Conservation (phyloP, 225 moss, liverwort and hornwort genomes). For the Pseudisothecium myosuroides region DNA sequence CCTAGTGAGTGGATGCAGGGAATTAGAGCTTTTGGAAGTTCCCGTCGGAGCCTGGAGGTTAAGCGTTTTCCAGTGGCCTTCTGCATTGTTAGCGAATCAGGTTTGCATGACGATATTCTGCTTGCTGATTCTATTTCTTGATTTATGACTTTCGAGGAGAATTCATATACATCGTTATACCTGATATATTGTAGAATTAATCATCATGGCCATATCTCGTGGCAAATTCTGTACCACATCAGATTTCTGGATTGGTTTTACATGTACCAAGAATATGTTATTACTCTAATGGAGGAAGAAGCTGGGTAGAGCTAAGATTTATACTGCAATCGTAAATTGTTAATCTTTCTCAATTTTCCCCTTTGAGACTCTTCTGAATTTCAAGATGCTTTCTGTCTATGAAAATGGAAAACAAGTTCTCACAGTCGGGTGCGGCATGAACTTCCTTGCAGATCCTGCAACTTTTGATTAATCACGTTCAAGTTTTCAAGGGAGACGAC, state of each 20-base stretch:
- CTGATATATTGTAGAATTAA: neutral
- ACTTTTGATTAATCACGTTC: constrained; percentile 33
- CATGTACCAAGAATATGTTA: neutral
- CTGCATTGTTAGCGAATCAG: constrained; percentile 74
- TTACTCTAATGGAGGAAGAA: neutral
- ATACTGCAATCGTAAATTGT: neutral
- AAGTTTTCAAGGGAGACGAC: constrained; percentile 49
- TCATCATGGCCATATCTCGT: neutral
- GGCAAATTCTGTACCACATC: neutral
- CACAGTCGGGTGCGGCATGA: neutral
- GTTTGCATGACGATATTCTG: constrained; percentile 9
- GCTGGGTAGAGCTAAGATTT: neutral
- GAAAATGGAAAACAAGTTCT: neutral
- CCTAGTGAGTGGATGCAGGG: constrained; percentile 11
- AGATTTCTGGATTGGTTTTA: neutral
- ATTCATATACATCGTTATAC: neutral
- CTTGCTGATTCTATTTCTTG: neutral
- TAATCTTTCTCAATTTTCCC: neutral
- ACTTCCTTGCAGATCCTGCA: constrained; percentile 52
- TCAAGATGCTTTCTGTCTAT: neutral
- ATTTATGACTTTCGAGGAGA: neutral
- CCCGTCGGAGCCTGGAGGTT: constrained; percentile 59
- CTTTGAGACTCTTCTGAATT: neutral
- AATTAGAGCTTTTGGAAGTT: constrained; percentile 46
- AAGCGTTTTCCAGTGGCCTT: constrained; percentile 84